A percentile compares a stretch with the other conserved stretches of the same genome.
phyloP scores from a whole-genome alignment of 257 asterid species.

The Haberlea rhodopensis region DNA sequence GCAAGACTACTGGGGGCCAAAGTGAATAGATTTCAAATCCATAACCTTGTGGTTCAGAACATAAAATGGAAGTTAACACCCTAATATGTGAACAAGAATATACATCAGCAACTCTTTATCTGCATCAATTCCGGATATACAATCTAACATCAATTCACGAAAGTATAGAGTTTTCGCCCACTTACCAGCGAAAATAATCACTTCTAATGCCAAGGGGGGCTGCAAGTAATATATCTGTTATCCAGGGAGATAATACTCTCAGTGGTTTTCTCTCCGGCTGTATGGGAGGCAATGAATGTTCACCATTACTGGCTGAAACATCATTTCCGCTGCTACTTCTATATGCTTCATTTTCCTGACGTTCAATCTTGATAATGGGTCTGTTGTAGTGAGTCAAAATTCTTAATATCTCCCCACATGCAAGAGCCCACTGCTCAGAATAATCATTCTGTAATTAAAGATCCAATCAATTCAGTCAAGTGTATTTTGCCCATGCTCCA shows the following conservation, averaged over 20 bases:
- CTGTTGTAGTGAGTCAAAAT: conserved; percentile 92
- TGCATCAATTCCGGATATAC: not conserved
- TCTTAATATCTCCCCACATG: conserved; percentile 95
- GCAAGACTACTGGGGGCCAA: not conserved
- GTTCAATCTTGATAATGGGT: conserved; percentile 79
- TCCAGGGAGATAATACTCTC: conserved; percentile 96
- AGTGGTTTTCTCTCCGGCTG: conserved; percentile 75
- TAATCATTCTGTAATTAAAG: conserved; percentile 65
- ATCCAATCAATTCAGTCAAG: conserved; percentile 26
- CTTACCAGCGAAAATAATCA: conserved; percentile 98
- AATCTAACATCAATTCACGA: conserved; percentile 9
- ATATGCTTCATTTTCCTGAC: conserved; percentile 56
- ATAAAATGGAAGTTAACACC: not conserved
- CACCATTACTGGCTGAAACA: conserved; percentile 71
- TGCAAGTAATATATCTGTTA: conserved; percentile 87
- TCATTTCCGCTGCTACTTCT: conserved; percentile 65
- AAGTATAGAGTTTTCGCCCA: conserved; percentile 22
- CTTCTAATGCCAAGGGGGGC: conserved; percentile 97
- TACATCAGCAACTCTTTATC: not conserved
- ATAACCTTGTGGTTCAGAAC: not conserved
- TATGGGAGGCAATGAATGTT: conserved; percentile 46
- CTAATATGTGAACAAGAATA: not conserved
- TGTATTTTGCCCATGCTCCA: conserved; percentile 21
- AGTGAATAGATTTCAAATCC: not conserved
- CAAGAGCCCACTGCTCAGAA: conserved; percentile 99